These are phyloP conservation scores for Leccinellum albellum DNA, from an alignment of 768 basidiomycete genomes.

Conservation along the genomic window DNA sequence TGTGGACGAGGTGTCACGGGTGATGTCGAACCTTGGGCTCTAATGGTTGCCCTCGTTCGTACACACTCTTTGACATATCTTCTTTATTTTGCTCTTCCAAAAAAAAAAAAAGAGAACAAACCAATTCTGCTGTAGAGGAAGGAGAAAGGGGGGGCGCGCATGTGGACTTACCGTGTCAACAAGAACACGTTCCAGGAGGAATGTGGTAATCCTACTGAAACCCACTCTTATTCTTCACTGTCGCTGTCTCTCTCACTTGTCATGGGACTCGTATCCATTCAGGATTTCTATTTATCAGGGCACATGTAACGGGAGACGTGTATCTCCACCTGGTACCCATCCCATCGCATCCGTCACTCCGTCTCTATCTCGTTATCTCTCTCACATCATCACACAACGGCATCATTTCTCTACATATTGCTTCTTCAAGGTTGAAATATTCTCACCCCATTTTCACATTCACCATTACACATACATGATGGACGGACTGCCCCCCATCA, in stretches of 20 bases:
- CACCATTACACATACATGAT: constrained; percentile 18
- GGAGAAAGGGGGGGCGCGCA: background rate
- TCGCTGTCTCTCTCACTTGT: constrained; percentile 19
- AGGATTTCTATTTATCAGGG: constrained; percentile 35
- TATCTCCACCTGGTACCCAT: constrained; percentile 22
- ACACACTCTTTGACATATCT: constrained; percentile 3
- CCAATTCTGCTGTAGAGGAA: constrained; percentile 7
- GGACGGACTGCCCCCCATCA: constrained; percentile 16
- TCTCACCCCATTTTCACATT: constrained; percentile 9
- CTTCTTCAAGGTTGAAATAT: constrained; percentile 16
- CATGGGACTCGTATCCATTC: constrained; percentile 28
- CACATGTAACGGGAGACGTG: constrained; percentile 27
- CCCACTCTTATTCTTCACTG: constrained; percentile 11
- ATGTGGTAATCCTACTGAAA: too few relatives aligned
- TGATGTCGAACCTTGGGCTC: constrained; percentile 72
- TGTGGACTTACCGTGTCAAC: too few relatives aligned
- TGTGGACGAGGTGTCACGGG: constrained; percentile 69
- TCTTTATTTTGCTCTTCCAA: constrained; percentile 7
- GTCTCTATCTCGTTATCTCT: constrained; percentile 19
- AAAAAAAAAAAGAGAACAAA: constrained; percentile 2
- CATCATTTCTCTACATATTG: constrained; percentile 26
- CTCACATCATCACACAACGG: constrained; percentile 27
- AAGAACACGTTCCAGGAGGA: too few relatives aligned
- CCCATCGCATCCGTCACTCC: constrained; percentile 24
- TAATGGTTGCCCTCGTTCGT: constrained; percentile 29